Conservation (phyloP, 179 eudicot genomes). For the Sideroxylon spinosum region DNA sequence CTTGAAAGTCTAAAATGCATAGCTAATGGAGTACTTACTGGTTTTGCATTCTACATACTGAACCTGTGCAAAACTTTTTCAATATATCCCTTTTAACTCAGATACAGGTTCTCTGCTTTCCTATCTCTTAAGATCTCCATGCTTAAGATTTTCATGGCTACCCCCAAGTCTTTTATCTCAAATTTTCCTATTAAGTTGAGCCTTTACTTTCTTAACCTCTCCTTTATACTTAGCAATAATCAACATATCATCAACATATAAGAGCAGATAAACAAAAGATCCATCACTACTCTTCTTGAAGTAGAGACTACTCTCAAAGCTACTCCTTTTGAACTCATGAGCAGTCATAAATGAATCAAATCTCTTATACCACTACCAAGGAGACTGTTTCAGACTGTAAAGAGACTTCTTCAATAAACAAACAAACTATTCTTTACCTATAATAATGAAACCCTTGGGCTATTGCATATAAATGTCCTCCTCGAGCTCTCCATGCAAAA, state of each 20-base stretch:
- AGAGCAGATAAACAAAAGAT: neutral
- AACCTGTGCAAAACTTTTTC: conserved; percentile 8
- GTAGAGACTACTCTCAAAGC: neutral
- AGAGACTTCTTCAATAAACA: neutral
- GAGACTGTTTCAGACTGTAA: neutral
- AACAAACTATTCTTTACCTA: neutral
- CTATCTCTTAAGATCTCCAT: neutral
- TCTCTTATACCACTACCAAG: neutral
- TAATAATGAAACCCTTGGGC: neutral
- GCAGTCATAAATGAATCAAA: neutral
- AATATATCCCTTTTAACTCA: neutral
- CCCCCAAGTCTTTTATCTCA: neutral
- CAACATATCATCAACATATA: neutral
- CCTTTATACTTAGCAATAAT: neutral
- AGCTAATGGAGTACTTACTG: neutral
- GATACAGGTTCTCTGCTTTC: neutral
- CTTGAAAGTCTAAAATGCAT: conserved; percentile 6
- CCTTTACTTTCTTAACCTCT: neutral
- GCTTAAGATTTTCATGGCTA: neutral
- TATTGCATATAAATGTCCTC: neutral
- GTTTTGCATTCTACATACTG: neutral
- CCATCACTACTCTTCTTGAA: neutral
- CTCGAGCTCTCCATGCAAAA: too few species aligned
- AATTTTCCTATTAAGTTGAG: neutral
- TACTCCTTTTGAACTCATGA: neutral